These are phyloP conservation scores for Mucor irregularis DNA, from an alignment of 371 early-diverging fungal species.

Conservation along the genomic window DNA sequence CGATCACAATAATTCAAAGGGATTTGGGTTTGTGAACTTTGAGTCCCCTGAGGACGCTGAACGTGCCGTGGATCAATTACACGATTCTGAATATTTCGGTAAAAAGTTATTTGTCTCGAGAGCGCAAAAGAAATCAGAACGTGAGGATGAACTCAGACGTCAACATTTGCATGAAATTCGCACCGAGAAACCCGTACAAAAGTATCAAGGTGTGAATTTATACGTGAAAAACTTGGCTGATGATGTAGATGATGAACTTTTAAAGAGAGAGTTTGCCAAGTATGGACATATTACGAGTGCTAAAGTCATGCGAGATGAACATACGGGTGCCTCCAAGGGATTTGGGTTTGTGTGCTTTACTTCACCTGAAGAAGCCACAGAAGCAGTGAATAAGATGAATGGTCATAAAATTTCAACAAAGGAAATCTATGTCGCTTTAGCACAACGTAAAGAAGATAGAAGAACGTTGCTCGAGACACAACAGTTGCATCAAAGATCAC, in stretches of 20 bases:
- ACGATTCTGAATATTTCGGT: conserved; percentile 87
- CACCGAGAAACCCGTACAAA: conserved; percentile 82
- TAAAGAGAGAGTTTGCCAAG: conserved; percentile 86
- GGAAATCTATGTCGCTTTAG: conserved; percentile 95
- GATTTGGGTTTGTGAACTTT: conserved; percentile 98
- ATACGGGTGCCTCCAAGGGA: conserved; percentile 70
- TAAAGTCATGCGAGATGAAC: conserved; percentile 96
- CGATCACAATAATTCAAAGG: conserved; percentile 83
- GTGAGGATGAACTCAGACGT: conserved; percentile 91
- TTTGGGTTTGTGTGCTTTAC: conserved; percentile 93
- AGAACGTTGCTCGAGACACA: conserved; percentile 87
- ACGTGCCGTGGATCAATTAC: conserved; percentile 88
- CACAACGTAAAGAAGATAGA: conserved; percentile 96
- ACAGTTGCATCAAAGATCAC: not conserved
- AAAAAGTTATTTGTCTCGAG: conserved; percentile 96
- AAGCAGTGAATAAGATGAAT: conserved; percentile 89
- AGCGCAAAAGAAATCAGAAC: conserved; percentile 98
- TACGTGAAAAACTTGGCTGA: conserved; percentile 98
- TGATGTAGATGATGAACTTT: conserved; percentile 86
- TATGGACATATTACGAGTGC: conserved; percentile 95
- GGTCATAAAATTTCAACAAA: conserved; percentile 81
- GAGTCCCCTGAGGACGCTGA: conserved; percentile 89
- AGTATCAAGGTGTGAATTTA: conserved; percentile 96
- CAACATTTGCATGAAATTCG: conserved; percentile 84
- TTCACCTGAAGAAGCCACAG: conserved; percentile 83